A percentile compares a stretch with the other conserved stretches of the same genome.
Conservation (phyloP, 2,329 filamentous ascomycete species). For the Aspergillus brunneoviolaceus region DNA sequence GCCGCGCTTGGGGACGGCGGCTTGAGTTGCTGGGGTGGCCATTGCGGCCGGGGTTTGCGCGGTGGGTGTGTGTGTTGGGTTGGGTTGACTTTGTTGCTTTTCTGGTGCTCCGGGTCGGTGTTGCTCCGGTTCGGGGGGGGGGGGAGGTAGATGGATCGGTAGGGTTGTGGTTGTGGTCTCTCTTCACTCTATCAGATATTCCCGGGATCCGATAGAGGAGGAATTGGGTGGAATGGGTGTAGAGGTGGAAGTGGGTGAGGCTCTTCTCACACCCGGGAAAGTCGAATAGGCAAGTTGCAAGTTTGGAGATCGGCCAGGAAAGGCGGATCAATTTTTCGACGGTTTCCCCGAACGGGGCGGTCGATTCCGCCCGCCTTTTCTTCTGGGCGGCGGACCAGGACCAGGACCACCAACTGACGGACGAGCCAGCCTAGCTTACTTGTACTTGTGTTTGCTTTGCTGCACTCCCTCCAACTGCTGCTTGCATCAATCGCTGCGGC, state of each 20-base stretch:
- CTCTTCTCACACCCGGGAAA: background rate
- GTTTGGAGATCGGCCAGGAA: constrained; percentile 17
- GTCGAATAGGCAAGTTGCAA: constrained; percentile 2
- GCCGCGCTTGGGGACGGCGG: background rate
- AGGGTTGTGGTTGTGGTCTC: no score
- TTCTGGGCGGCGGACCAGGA: no score
- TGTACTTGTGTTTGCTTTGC: no score
- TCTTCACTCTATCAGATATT: background rate
- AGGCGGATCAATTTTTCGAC: constrained; percentile 39
- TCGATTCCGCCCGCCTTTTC: constrained; percentile 12
- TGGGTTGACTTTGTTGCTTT: constrained; percentile 10
- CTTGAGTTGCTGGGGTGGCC: constrained; percentile 28
- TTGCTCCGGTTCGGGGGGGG: background rate
- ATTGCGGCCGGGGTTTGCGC: constrained; percentile 30
- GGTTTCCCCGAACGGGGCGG: constrained; percentile 22
- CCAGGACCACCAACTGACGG: no score
- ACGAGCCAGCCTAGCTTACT: no score
- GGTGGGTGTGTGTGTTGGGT: background rate
- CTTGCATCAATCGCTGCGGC: background rate
- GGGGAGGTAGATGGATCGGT: background rate
- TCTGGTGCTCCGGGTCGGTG: constrained; percentile 18
- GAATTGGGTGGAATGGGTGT: background rate
- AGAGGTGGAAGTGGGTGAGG: background rate
- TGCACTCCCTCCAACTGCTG: background rate
- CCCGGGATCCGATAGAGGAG: background rate